Conservation (phyloP, 2,329 filamentous ascomycete genomes). For the Trichophyton simii region DNA sequence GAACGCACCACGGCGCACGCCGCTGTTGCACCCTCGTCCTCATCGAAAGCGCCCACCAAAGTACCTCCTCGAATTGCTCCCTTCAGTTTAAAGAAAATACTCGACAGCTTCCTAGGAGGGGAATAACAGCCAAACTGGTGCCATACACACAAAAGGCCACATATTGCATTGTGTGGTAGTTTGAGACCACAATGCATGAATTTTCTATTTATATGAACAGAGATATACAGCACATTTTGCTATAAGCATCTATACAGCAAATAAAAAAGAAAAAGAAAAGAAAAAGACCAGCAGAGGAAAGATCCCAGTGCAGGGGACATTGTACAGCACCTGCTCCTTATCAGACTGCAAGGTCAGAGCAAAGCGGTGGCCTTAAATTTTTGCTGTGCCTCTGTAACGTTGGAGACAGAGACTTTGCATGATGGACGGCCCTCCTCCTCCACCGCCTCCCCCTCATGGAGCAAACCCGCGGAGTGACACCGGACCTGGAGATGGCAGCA, state of each 20-base stretch:
- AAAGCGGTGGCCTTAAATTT: neutral
- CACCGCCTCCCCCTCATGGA: slow-evolving; percentile 74
- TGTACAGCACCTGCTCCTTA: neutral
- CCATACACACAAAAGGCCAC: neutral
- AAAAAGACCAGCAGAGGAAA: neutral
- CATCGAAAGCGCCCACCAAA: neutral
- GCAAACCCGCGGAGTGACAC: slow-evolving; percentile 54
- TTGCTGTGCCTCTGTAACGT: neutral
- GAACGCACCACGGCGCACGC: too few species aligned
- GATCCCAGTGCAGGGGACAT: neutral
- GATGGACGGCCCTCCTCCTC: slow-evolving; percentile 41
- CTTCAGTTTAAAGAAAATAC: too few species aligned
- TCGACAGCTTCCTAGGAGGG: too few species aligned
- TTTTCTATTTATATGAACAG: neutral
- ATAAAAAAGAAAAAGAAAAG: neutral
- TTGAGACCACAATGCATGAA: neutral
- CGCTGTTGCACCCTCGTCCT: neutral
- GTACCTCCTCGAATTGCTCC: neutral
- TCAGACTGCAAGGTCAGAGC: neutral
- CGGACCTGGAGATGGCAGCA: slow-evolving; percentile 7
- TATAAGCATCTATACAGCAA: neutral
- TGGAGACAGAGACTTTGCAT: neutral
- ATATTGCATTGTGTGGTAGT: neutral
- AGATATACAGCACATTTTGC: neutral
- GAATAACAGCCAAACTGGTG: neutral